These are phyloP conservation scores for Phialophora expanda DNA, from an alignment of 2,329 filamentous ascomycete species.

Conservation along the genomic window DNA sequence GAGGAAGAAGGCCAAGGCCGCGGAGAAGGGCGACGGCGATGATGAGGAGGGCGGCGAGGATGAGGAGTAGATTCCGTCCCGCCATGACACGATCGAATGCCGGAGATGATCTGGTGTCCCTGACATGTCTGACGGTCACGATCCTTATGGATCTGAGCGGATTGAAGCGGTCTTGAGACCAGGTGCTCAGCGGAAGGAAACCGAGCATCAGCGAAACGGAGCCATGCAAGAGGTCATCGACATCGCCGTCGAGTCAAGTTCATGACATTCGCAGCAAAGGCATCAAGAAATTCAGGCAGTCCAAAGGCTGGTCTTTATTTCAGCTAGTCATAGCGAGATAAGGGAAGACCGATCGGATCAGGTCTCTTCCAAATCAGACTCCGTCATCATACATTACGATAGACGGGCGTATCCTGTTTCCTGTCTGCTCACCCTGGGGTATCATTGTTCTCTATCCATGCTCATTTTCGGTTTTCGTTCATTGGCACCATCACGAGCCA, in stretches of 20 bases:
- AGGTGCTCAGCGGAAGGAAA: not conserved
- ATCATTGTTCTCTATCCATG: not conserved
- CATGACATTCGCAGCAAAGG: not conserved
- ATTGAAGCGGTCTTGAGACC: not conserved
- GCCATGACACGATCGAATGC: not conserved
- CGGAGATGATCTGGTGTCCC: not conserved
- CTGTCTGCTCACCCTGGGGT: not conserved
- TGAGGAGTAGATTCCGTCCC: constrained; percentile 66
- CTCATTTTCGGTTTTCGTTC: not conserved
- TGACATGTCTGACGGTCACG: not conserved
- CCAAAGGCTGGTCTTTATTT: not conserved
- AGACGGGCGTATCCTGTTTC: not conserved
- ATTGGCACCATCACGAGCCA: not conserved
- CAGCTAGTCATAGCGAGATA: not conserved
- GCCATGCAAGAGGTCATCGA: not conserved
- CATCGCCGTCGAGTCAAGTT: not conserved
- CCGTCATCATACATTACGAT: constrained; percentile 1
- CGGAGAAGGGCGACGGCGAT: constrained; percentile 62
- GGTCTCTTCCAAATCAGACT: not conserved
- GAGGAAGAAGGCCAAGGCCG: constrained; percentile 99
- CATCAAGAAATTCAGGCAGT: not conserved
- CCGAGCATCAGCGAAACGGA: not conserved
- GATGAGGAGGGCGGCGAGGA: constrained; percentile 40
- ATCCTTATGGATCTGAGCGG: not conserved
- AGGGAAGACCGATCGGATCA: not conserved